These are phyloP conservation scores for Olyra latifolia DNA, from an alignment of 176 grass and related monocot genomes.

Conservation along the genomic window DNA sequence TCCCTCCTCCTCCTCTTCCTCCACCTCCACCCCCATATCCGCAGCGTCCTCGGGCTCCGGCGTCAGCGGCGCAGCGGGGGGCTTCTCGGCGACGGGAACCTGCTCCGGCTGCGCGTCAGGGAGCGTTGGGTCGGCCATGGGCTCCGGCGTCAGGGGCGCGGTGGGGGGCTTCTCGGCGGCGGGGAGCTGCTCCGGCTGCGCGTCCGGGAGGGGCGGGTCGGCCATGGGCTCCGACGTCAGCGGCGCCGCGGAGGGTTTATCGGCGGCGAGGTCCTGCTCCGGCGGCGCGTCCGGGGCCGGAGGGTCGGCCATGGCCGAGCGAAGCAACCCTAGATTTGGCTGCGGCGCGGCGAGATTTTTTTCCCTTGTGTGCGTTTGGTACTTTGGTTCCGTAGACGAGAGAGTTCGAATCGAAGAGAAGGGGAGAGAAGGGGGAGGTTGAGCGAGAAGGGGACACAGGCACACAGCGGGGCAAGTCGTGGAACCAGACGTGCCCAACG, in stretches of 20 bases:
- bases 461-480: no score
- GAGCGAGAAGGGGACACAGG: no score
- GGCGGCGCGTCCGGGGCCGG: constrained; percentile 20
- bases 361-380: constrained; percentile 18
- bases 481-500: no score
- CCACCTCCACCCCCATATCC: constrained; percentile 5
- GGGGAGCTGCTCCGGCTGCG: constrained; percentile 14
- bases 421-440: not conserved
- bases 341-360: constrained; percentile 23
- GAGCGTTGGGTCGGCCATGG: constrained; percentile 47
- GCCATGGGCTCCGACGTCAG: constrained; percentile 19
- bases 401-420: constrained; percentile 40
- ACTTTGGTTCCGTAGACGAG: constrained; percentile 9
- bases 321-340: constrained; percentile 63
- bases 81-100: constrained; percentile 3
- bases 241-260: constrained; percentile 26
- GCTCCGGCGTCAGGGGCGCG: not conserved
- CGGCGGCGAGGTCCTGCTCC: constrained; percentile 8
- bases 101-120: constrained; percentile 28
- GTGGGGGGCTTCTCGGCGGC: constrained; percentile 20
- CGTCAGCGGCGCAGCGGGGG: constrained; percentile 22
- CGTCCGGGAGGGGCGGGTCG: constrained; percentile 34
- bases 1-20: constrained; percentile 42
- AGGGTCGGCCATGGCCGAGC: constrained; percentile 46
- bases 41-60: constrained; percentile 43